These are phyloP conservation scores for Lenwebbia sp. DNA, from an alignment of 345 rosid genomes.

Conservation along the genomic window DNA sequence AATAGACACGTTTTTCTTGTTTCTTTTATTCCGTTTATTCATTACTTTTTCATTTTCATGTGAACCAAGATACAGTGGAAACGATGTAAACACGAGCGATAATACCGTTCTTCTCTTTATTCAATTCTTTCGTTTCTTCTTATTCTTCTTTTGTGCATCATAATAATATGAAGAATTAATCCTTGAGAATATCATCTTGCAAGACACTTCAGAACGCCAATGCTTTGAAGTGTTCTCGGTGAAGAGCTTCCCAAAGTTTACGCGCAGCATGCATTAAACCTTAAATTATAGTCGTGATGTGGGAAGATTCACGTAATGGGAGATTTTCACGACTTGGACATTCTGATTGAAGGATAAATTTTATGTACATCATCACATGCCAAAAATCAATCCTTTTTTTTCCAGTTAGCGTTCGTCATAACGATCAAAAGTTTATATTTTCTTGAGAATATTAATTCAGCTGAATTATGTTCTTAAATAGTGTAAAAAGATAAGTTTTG, in stretches of 20 bases:
- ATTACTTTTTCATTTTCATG: background rate
- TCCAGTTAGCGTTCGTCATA: background rate
- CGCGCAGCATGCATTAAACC: background rate
- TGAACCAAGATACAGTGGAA: background rate
- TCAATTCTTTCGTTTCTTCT: background rate
- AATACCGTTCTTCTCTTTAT: background rate
- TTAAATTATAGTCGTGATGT: background rate
- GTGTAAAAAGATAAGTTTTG: background rate
- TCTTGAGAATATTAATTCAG: background rate
- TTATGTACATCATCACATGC: background rate
- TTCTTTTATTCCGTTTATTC: background rate
- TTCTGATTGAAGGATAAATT: background rate
- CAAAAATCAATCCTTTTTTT: background rate
- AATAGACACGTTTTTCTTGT: background rate
- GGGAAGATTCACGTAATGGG: background rate
- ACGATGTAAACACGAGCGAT: background rate
- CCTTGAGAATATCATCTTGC: background rate
- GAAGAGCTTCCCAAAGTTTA: background rate
- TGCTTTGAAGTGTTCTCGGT: background rate
- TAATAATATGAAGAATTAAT: background rate
- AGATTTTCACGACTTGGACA: background rate
- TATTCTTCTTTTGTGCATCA: background rate
- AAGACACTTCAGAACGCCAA: background rate
- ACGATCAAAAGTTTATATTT: background rate
- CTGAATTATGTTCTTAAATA: background rate